Evolutionary conservation across 179 eudicot genomes (phyloP).

Genomic region (Amaranthus tricolor): DNA sequence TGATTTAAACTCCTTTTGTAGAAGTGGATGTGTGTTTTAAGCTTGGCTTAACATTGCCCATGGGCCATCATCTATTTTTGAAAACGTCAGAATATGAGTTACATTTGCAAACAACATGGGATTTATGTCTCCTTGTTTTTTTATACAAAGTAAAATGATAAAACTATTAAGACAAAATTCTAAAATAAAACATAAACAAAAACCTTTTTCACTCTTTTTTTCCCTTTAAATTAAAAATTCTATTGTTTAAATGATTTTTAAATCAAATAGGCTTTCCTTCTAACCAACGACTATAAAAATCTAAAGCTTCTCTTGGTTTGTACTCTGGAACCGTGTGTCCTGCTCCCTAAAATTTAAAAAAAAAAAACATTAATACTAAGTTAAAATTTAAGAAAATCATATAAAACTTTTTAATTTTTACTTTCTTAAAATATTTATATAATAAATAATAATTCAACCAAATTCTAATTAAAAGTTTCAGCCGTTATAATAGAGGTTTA

Average conservation of each 20-base stretch:
- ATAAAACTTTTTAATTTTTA: not conserved
- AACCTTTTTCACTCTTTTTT: conserved; percentile 1
- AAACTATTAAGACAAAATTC: not conserved
- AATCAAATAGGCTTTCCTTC: conserved; percentile 29
- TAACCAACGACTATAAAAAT: conserved; percentile 40
- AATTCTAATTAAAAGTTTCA: not conserved
- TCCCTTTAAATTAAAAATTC: not conserved
- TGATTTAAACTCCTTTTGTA: too few species aligned
- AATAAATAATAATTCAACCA: not conserved
- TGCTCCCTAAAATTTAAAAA: conserved; percentile 33
- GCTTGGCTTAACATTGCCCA: too few species aligned
- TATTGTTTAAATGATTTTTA: not conserved
- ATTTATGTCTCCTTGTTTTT: not conserved
- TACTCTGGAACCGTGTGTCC: conserved; percentile 47
- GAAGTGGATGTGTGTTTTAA: too few species aligned
- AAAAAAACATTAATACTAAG: not conserved
- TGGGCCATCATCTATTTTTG: too few species aligned
- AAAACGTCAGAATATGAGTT: too few species aligned
- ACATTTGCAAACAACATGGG: not conserved
- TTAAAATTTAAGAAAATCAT: not conserved
- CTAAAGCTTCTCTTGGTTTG: conserved; percentile 40
- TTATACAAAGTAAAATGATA: conserved; percentile 7
- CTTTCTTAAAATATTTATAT: not conserved
- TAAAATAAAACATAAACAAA: not conserved
- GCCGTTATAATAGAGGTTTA: too few species aligned